Conservation (phyloP, 2,329 filamentous ascomycete genomes). For the Leptographium galeiforme region DNA sequence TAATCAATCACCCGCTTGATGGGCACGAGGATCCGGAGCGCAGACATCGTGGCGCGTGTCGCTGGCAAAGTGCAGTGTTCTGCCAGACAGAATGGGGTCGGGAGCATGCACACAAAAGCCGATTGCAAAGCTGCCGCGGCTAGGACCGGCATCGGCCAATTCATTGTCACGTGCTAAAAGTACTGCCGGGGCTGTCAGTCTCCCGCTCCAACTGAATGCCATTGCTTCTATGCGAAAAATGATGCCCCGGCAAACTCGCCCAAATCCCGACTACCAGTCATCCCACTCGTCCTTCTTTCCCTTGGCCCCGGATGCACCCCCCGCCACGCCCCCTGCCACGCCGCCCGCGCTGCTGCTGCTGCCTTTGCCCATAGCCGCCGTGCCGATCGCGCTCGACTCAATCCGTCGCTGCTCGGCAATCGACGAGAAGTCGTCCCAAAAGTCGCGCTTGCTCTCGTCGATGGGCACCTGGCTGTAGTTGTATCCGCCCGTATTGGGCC, state of each 20-base stretch:
- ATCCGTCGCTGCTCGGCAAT: slow-evolving; percentile 41
- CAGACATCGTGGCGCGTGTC: slow-evolving; percentile 38
- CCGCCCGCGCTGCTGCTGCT: slow-evolving; percentile 5
- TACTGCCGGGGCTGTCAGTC: background rate
- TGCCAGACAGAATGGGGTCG: background rate
- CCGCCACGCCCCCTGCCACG: background rate
- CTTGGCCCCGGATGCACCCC: slow-evolving; percentile 20
- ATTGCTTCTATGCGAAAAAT: background rate
- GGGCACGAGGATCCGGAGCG: slow-evolving; percentile 63
- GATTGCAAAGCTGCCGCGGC: slow-evolving; percentile 6
- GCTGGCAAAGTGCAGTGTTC: slow-evolving; percentile 8
- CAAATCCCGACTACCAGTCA: slow-evolving; percentile 33
- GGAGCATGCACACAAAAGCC: background rate
- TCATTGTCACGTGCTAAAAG: slow-evolving; percentile 9
- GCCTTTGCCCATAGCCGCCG: slow-evolving; percentile 45
- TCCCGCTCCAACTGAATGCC: background rate
- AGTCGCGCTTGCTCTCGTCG: slow-evolving; percentile 60
- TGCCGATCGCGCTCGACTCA: slow-evolving; percentile 39
- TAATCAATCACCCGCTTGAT: slow-evolving; percentile 80
- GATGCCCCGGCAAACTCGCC: background rate
- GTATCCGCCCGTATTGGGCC: slow-evolving; percentile 26
- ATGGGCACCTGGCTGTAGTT: slow-evolving; percentile 26
- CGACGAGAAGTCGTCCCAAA: slow-evolving; percentile 84
- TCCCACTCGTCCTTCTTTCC: slow-evolving; percentile 47
- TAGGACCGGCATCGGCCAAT: slow-evolving; percentile 12